Evolutionary conservation across 2,329 filamentous ascomycete species (phyloP).

Genomic region (Sarocladiaceae sp.): DNA sequence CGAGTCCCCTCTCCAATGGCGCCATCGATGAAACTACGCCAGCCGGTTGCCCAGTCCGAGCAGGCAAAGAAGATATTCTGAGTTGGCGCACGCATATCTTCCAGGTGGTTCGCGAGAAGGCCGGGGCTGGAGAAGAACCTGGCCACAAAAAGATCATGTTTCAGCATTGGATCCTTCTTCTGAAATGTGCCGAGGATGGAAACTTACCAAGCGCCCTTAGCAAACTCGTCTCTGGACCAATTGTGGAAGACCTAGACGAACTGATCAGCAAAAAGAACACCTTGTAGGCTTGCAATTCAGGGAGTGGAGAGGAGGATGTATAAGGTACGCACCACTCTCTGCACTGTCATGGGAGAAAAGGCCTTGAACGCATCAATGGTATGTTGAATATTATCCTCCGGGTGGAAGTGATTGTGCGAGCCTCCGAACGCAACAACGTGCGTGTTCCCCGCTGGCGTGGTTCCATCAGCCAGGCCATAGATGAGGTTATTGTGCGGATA

Average conservation of each 20-base stretch:
- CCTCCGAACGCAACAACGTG: conserved; percentile 31
- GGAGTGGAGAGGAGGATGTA: too few species aligned
- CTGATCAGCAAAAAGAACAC: too few species aligned
- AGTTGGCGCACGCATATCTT: conserved; percentile 36
- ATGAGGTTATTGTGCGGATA: conserved; percentile 38
- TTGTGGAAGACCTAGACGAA: conserved; percentile 44
- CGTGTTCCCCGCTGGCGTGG: conserved; percentile 38
- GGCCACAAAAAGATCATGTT: not conserved
- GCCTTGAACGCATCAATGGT: conserved; percentile 27
- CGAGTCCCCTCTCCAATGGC: conserved; percentile 41
- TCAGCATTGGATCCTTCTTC: not conserved
- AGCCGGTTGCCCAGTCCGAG: conserved; percentile 44
- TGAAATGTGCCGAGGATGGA: too few species aligned
- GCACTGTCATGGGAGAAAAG: conserved; percentile 23
- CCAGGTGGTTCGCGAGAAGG: conserved; percentile 28
- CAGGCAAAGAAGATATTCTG: conserved; percentile 39
- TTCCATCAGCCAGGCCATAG: conserved; percentile 41
- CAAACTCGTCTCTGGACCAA: conserved; percentile 42
- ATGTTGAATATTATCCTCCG: conserved; percentile 33
- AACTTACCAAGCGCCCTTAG: conserved; percentile 36
- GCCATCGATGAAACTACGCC: conserved; percentile 46
- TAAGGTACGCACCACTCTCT: conserved; percentile 7
- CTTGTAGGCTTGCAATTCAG: not conserved
- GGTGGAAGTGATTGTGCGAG: conserved; percentile 37
- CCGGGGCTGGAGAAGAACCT: conserved; percentile 31